These are phyloP conservation scores for Pseudocercospora fijiensis DNA, from an alignment of 2,329 filamentous ascomycete genomes.

Conservation along the genomic window DNA sequence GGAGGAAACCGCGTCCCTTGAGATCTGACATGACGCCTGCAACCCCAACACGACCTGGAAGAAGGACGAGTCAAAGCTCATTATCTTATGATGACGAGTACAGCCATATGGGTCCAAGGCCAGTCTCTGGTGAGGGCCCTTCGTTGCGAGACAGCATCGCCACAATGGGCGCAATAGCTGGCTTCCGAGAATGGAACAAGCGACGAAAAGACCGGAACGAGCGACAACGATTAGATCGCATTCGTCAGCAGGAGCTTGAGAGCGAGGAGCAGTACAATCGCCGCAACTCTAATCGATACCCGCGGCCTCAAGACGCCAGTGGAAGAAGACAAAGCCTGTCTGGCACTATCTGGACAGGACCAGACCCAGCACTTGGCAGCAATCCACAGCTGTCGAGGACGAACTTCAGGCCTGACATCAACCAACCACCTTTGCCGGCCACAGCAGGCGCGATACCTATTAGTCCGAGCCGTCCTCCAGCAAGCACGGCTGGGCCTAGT, in stretches of 20 bases:
- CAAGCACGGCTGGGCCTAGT: conserved; percentile 16
- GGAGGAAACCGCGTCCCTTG: conserved; percentile 18
- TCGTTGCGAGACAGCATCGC: conserved; percentile 51
- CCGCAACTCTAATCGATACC: conserved; percentile 34
- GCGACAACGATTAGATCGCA: conserved; percentile 59
- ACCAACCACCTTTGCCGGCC: conserved; percentile 38
- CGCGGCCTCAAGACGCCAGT: conserved; percentile 31
- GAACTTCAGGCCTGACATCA: conserved; percentile 34
- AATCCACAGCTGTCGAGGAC: conserved; percentile 47
- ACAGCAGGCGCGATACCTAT: conserved; percentile 32
- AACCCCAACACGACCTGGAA: conserved; percentile 41
- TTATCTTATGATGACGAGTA: conserved; percentile 42
- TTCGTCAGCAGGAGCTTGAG: conserved; percentile 50
- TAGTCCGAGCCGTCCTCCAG: conserved; percentile 2
- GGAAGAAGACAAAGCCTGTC: conserved; percentile 33
- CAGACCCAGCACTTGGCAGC: conserved; percentile 44
- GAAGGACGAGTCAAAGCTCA: conserved; percentile 40
- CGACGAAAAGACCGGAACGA: conserved; percentile 58
- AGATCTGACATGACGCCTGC: conserved; percentile 28
- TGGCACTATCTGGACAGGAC: conserved; percentile 36
- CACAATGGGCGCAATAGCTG: conserved; percentile 39
- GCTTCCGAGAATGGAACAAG: conserved; percentile 45
- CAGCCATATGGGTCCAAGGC: conserved; percentile 26
- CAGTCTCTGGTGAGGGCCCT: conserved; percentile 29
- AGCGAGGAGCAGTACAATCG: conserved; percentile 42